Evolutionary conservation across 768 basidiomycete genomes (phyloP).

Genomic region (Myochromella boudieri): DNA sequence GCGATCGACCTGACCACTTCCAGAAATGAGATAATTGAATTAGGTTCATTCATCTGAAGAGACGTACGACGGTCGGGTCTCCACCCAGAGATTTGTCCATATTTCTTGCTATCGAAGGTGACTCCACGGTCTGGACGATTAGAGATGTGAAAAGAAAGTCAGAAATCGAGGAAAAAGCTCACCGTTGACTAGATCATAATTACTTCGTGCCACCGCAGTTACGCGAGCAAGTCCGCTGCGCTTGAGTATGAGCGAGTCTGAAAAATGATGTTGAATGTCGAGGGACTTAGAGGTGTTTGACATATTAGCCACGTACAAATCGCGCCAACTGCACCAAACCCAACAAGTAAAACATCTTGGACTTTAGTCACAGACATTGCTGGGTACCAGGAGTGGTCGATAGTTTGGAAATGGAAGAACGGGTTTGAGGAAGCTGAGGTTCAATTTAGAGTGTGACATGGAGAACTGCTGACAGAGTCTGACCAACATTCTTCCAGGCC

Average conservation of each 20-base stretch:
- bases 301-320: conserved; percentile 45
- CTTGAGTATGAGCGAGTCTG: conserved; percentile 58
- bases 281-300: not conserved
- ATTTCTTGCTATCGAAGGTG: conserved; percentile 56
- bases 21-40: conserved; percentile 1
- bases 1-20: conserved; percentile 58
- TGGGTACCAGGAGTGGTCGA: no score
- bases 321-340: conserved; percentile 65
- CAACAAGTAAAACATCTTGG: conserved; percentile 61
- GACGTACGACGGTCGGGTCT: conserved; percentile 61
- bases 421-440: no score
- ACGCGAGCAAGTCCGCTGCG: conserved; percentile 60
- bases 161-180: conserved; percentile 7
- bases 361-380: no score
- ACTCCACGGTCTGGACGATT: conserved; percentile 48
- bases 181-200: conserved; percentile 59
- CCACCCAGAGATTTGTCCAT: conserved; percentile 58
- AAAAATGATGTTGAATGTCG: not conserved
- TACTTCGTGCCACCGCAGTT: conserved; percentile 72
- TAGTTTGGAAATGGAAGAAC: no score
- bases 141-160: not conserved
- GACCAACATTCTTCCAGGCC: no score
- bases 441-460: no score
- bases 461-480: no score
- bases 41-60: not conserved